Conservation (phyloP, 179 eudicot species). For the Gypsophila paniculata region DNA sequence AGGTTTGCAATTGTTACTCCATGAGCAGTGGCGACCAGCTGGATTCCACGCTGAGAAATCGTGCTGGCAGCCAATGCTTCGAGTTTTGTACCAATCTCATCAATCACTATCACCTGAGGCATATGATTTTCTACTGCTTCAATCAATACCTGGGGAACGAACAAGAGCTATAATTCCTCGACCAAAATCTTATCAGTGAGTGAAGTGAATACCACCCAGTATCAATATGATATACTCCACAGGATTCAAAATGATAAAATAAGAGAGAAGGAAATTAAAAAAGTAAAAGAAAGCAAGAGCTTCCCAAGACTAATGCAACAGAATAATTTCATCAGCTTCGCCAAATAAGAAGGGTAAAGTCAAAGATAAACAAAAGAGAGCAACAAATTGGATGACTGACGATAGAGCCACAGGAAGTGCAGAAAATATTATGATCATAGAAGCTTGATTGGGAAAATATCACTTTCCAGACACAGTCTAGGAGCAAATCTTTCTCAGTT, state of each 20-base stretch:
- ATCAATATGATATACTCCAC: not conserved
- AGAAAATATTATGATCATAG: not conserved
- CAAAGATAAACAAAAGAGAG: not conserved
- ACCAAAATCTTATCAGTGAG: conserved; percentile 1
- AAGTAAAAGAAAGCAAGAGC: not conserved
- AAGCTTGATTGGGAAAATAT: not conserved
- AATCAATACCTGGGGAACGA: conserved; percentile 63
- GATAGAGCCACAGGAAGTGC: not conserved
- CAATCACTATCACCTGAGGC: conserved; percentile 97
- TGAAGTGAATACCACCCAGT: not conserved
- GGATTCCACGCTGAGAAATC: conserved; percentile 96
- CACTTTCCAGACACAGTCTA: not conserved
- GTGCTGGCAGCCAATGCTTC: conserved; percentile 98
- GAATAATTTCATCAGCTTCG: not conserved
- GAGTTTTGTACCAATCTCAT: conserved; percentile 96
- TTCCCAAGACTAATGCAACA: conserved; percentile 1
- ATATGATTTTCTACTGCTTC: conserved; percentile 99
- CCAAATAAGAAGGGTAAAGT: conserved; percentile 6
- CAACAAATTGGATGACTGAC: conserved; percentile 4
- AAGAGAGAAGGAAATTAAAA: not conserved
- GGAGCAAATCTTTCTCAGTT: not conserved
- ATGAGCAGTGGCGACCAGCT: conserved; percentile 98
- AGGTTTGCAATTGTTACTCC: conserved; percentile 89
- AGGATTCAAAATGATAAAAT: too few relatives aligned
- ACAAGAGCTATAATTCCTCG: conserved; percentile 10